phyloP scores from a whole-genome alignment of 805 yeast species.

The Schizosaccharomyces pombe region DNA sequence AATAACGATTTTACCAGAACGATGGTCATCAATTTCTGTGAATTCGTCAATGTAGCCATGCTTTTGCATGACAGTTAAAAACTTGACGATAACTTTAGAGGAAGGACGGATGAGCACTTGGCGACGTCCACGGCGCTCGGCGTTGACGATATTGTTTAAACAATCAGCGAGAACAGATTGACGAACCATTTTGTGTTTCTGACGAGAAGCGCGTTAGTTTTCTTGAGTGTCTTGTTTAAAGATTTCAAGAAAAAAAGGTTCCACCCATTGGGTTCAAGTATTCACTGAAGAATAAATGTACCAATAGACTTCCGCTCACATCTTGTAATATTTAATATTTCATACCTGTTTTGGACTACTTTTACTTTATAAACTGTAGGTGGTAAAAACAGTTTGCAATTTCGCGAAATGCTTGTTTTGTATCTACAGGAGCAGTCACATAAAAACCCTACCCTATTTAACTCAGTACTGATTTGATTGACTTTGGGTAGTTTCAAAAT shows the following conservation, averaged over 20 bases:
- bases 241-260: background rate
- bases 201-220: background rate
- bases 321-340: background rate
- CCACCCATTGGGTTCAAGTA: background rate
- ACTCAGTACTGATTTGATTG: too few species aligned
- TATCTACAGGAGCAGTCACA: background rate
- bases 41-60: constrained; percentile 97
- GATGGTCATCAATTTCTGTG: constrained; percentile 96
- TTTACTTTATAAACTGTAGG: background rate
- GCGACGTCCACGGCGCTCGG: constrained; percentile 97
- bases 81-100: constrained; percentile 92
- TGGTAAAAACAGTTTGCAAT: background rate
- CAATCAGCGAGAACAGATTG: constrained; percentile 97
- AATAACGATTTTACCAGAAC: constrained; percentile 91
- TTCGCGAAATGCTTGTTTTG: background rate
- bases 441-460: constrained; percentile 2
- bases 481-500: too few species aligned
- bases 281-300: background rate
- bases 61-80: constrained; percentile 88
- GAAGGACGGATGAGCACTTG: constrained; percentile 96
- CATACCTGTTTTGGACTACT: background rate
- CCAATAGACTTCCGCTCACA: background rate
- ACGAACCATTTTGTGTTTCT: constrained; percentile 50
- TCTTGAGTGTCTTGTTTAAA: constrained; percentile 1
- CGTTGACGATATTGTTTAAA: constrained; percentile 92